Conservation (phyloP, 169 alveolate genomes). For the Plasmodium gonderi region DNA sequence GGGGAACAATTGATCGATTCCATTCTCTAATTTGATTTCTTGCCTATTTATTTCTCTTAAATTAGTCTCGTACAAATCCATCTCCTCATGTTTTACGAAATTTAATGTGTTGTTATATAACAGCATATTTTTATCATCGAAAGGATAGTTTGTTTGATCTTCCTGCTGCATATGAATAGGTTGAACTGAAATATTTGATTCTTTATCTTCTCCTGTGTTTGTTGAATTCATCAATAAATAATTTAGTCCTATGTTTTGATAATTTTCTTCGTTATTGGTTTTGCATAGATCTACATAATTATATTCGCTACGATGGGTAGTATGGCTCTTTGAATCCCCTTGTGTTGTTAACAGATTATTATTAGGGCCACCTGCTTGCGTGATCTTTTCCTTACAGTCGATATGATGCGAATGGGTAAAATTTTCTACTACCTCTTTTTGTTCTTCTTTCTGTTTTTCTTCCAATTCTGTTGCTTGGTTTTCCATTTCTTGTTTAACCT, state of each 20-base stretch:
- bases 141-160: not conserved
- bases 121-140: not conserved
- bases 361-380: not conserved
- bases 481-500: constrained; percentile 8
- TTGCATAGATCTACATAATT: not conserved
- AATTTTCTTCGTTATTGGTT: not conserved
- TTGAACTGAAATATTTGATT: not conserved
- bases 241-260: not conserved
- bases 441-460: not conserved
- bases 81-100: constrained; percentile 5
- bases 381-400: not conserved
- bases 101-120: not conserved
- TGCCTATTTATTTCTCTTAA: not conserved
- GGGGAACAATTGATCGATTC: not conserved
- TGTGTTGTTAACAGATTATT: not conserved
- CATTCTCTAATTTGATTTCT: not conserved
- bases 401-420: not conserved
- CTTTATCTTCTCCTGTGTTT: not conserved
- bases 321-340: not conserved
- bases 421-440: not conserved
- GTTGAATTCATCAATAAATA: not conserved
- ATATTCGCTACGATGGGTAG: not conserved
- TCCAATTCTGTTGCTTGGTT: not conserved
- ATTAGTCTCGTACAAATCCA: not conserved
- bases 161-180: not conserved